Base-by-base conservation (phyloP, 2,329 filamentous ascomycete genomes). In the Fusarium secorum region DNA sequence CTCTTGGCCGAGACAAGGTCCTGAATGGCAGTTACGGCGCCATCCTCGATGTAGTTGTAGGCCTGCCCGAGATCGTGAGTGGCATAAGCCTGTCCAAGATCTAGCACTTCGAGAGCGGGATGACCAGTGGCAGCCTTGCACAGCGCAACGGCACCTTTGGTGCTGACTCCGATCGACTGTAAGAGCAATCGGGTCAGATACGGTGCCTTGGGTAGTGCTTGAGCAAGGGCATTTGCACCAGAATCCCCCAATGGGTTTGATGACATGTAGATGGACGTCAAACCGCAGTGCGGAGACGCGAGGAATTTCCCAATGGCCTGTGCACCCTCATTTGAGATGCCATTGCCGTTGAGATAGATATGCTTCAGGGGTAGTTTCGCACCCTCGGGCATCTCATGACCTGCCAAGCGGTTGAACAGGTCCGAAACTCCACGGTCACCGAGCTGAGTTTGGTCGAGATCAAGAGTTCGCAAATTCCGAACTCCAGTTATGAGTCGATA, bases 361-460 rank as follows among this genome's bases (percentile, higher is more conserved):
- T 81, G 74, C 45, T 77, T 74, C 42, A 83, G 74, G n/a, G 79
- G 70, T 7, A 82, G 70, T 51, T 71, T 73, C 41, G 49, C 59
- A 13, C 75, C 76, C 35, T 79, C 75, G 3, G 73, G 67, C 46
- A 72, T 70, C 26, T 79, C 53, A 52, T 79, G 75, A 17, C 63
- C 68, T 8, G 78, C 78, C 48, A 85, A 74, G 15, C 76, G 75
- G 9, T 68, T 71, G 75, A 87, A 87, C 4, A 87, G 75, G 35
- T 78, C 75, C 4, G 81, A 79, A 18, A 85, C 79, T 60, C 85
- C 86, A 11, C 72, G 79, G 61, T 87, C 82, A 6, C 85, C 82
- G 7, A 87, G 78, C 73, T 86, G 81, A 5, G 85, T 86, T 72
- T 87, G 84, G 67, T 87, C 85, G n/a, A 87, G 78, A 72, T 87